These are phyloP conservation scores for Vigna hirtella DNA, from an alignment of 306 rosid species.

Conservation along the genomic window DNA sequence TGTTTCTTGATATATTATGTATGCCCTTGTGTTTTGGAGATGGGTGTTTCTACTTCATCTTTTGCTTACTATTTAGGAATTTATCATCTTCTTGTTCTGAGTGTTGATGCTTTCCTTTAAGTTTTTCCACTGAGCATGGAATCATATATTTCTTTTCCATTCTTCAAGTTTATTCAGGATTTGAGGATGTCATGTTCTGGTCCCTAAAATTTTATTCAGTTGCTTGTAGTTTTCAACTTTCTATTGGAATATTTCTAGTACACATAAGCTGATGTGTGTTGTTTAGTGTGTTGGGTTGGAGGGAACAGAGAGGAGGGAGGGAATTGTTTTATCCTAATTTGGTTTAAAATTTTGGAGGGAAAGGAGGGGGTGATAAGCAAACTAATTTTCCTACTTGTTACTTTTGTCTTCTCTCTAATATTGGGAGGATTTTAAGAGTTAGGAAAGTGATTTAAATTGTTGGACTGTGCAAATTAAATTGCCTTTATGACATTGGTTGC, in stretches of 20 bases:
- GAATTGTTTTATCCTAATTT: neutral
- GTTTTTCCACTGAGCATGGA: neutral
- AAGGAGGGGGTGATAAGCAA: too few relatives aligned
- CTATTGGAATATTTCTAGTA: neutral
- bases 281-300: neutral
- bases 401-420: neutral
- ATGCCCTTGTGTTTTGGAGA: neutral
- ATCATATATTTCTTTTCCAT: neutral
- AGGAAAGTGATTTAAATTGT: neutral
- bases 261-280: neutral
- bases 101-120: slow-evolving; percentile 31
- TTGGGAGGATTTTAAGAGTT: neutral
- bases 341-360: neutral
- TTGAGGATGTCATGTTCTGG: neutral
- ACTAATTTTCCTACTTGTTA: neutral
- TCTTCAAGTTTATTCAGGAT: neutral
- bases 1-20: neutral
- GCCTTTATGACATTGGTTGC: neutral
- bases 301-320: neutral
- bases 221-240: slow-evolving; percentile 5
- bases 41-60: slow-evolving; percentile 6
- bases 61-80: slow-evolving; percentile 18
- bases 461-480: neutral
- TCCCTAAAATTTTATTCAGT: slow-evolving; percentile 8
- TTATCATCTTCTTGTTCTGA: neutral